These are phyloP conservation scores for Ogataea dorogensis DNA, from an alignment of 805 yeast genomes.

Conservation along the genomic window DNA sequence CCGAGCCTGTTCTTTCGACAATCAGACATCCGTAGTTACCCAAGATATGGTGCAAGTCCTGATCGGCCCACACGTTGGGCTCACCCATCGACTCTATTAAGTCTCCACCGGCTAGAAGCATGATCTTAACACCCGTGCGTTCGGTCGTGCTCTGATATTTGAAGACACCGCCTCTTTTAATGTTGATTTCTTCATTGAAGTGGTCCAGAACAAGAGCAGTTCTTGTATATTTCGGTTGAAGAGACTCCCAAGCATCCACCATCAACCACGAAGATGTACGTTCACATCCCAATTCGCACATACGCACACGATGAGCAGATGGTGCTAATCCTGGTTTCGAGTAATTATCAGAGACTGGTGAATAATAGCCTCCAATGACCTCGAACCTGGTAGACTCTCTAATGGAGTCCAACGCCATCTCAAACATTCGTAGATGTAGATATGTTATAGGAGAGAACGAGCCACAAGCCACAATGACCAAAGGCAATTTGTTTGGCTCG, in stretches of 20 bases:
- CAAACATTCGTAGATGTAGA: constrained; percentile 94
- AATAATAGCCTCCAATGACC: constrained; percentile 93
- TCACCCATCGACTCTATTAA: constrained; percentile 99
- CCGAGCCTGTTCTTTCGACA: constrained; percentile 95
- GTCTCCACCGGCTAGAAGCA: constrained; percentile 98
- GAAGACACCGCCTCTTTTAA: constrained; percentile 80
- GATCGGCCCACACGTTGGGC: constrained; percentile 98
- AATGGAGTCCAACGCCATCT: constrained; percentile 95
- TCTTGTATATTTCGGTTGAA: constrained; percentile 86
- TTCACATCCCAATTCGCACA: constrained; percentile 98
- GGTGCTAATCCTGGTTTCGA: constrained; percentile 91
- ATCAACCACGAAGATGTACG: constrained; percentile 95
- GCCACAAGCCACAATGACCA: constrained; percentile 96
- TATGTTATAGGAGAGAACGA: constrained; percentile 95
- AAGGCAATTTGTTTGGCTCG: constrained; percentile 78
- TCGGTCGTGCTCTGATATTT: constrained; percentile 56
- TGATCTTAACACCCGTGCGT: constrained; percentile 75
- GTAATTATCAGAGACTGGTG: constrained; percentile 93
- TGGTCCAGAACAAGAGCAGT: constrained; percentile 96
- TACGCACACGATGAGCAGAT: constrained; percentile 85
- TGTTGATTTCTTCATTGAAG: constrained; percentile 91
- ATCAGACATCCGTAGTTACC: constrained; percentile 96
- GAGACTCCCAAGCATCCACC: constrained; percentile 99
- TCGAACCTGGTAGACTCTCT: constrained; percentile 91
- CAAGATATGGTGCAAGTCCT: constrained; percentile 88